Conservation (phyloP, 1,284 basidiomycete species). For the Austroboletus novae-zelandiae region DNA sequence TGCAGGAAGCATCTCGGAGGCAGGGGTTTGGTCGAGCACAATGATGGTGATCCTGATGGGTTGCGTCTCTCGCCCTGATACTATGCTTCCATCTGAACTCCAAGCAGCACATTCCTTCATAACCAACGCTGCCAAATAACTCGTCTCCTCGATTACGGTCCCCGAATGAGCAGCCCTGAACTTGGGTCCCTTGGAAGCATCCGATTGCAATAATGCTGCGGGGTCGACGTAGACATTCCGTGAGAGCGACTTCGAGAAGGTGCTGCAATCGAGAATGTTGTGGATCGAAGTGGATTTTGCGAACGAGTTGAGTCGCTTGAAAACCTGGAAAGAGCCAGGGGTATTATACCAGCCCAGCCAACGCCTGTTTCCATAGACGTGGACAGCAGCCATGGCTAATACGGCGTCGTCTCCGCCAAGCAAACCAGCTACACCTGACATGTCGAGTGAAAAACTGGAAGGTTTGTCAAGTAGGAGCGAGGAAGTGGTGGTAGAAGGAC, state of each 20-base stretch:
- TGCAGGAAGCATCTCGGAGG: neutral
- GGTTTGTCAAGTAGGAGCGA: neutral
- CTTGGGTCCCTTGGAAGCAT: neutral
- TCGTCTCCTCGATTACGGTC: neutral
- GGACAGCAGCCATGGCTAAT: neutral
- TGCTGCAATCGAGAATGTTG: neutral
- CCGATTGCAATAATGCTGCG: neutral
- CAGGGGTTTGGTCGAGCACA: neutral
- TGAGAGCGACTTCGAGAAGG: neutral
- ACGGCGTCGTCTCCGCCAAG: neutral
- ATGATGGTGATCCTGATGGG: neutral
- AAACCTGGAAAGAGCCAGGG: neutral
- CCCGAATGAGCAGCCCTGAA: neutral
- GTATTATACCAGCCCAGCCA: neutral
- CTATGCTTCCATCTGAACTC: neutral
- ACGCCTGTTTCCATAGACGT: neutral
- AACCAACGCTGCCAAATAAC: neutral
- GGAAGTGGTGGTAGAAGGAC: too few species aligned
- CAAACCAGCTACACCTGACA: neutral
- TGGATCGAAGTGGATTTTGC: neutral
- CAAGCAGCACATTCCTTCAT: neutral
- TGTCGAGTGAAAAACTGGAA: neutral
- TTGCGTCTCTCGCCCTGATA: neutral
- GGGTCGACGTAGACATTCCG: neutral
- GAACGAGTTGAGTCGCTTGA: neutral